A percentile compares a stretch with the other conserved stretches of the same genome.
Conservation (phyloP, 2,329 filamentous ascomycete species). For the Fusarium globosum region DNA sequence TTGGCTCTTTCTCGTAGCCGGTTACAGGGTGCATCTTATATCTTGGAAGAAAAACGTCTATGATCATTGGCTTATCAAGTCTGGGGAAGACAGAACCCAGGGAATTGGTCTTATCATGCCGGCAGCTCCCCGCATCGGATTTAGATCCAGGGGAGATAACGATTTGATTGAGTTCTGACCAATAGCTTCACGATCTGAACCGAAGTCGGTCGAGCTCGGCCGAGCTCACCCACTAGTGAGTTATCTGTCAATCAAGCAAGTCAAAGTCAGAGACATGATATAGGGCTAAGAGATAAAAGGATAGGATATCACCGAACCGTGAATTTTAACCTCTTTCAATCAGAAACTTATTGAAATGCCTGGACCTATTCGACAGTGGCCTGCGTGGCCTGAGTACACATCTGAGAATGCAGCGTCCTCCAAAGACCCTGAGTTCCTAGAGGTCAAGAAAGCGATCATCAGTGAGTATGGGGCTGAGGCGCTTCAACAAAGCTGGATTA, state of each 20-base stretch:
- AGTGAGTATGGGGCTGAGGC: neutral
- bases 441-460: neutral
- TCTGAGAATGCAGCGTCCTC: neutral
- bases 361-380: neutral
- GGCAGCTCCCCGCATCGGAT: neutral
- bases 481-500: neutral
- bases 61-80: neutral
- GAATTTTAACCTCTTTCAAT: neutral
- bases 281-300: neutral
- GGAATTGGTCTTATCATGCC: too few relatives aligned
- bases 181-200: neutral
- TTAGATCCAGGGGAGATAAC: neutral
- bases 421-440: neutral
- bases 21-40: neutral
- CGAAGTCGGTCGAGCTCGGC: slow-evolving; percentile 2
- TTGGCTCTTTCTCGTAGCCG: neutral
- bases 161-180: neutral
- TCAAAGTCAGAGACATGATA: neutral
- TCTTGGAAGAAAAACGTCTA: neutral
- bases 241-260: neutral
- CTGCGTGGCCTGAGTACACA: neutral
- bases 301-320: neutral
- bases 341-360: neutral
- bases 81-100: neutral
- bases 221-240: neutral